Evolutionary conservation across 225 moss, liverwort and hornwort species (phyloP), one percentile per base, ranked within the genome.

Genomic region (Pseudoscleropodium purum): DNA sequence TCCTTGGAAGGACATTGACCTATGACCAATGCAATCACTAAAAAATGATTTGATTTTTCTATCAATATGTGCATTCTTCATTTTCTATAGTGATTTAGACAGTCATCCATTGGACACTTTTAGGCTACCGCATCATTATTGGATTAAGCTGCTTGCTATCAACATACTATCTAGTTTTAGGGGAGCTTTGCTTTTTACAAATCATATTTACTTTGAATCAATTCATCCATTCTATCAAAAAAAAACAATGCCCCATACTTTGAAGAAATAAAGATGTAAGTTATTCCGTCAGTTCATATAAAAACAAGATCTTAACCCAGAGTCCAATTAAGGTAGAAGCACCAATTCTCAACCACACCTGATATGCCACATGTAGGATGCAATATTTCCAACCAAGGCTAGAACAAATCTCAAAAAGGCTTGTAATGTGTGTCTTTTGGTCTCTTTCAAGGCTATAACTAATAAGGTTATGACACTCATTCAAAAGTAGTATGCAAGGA

Each of bases 71-170:
- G 23, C 47, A 77, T 36, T 24, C 36, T 54, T 52, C 34, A 51
- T 51, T 45, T 51, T 52, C 36, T 51, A 8, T 2, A 54, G 0
- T 8, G 5, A 34, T 76, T 12, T 52, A 5, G 3, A 36, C 36
- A 36, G 23, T 34, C 36, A 77, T 52, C 7, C 13, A 52, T 15
- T 0, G 0, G 3, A 26, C 15, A 41, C 41, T 41, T 70, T 16
- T 26, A 41, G 27, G 9, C 2, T 9, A 1, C 0, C 9, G 1
- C 2, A 1, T 43, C 10, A 4, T 27, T 43, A 26, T 0, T 15
- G 9, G 15, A 5, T 15, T 24, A 36, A 34, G 23, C 9, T 36
- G 14, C 23, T 36, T 54, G 77, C 52, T 47, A 75, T 75, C 4
- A 18, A 1, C 17, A 57, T 26, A 37, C 37, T 37, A 16, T 5